Evolutionary conservation across 1,139 yeast genomes (phyloP), one percentile per base, ranked within the genome.

Genomic region (Sugiyamaella paludigena): DNA sequence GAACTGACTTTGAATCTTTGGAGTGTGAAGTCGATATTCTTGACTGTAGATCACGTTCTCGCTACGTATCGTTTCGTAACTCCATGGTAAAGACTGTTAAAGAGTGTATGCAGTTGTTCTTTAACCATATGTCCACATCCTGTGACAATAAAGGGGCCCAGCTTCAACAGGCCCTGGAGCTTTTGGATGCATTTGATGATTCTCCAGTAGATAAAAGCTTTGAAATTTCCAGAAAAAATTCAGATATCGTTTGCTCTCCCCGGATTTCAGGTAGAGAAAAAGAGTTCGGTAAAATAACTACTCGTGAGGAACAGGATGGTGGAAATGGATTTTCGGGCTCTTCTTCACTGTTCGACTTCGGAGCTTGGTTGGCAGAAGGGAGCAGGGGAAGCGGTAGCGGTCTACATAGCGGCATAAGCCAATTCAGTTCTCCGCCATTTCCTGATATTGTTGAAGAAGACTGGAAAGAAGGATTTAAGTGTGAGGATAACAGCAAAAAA

Each of bases 41-140:
- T 28, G 43, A 46, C 26, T 40, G 34, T 24, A 48, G 45, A 34
- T 45, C 52, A 6, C 43, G 45, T 24, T 40, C 44, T 11, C 42
- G 49, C 6, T 49, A 49, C 10, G 15, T 35, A 11, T 33, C 43
- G 9, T 58, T 52, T 36, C 43, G 50, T 28, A 53, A 46, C 39
- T 47, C 58, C 6, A 48, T 51, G 4, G 50, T 48, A 2, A 34
- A 44, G 8, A 49, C 54, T 9, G 40, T 57, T 7, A 51, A 47
- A 36, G 51, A 53, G 10, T 54, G 60, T 43, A 50, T 56, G 15
- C 48, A 55, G 12, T 36, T 50, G 11, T 47, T 56, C 35, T 55
- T 53, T 37, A 44, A 45, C 26, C 52, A 50, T 19, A n/a, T 53
- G 32, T 16, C 40, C 12, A 11, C 45, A 4, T 40, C 53, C 8